Evolutionary conservation across 257 asterid genomes (phyloP).

Genomic region (Gentiana dahurica): DNA sequence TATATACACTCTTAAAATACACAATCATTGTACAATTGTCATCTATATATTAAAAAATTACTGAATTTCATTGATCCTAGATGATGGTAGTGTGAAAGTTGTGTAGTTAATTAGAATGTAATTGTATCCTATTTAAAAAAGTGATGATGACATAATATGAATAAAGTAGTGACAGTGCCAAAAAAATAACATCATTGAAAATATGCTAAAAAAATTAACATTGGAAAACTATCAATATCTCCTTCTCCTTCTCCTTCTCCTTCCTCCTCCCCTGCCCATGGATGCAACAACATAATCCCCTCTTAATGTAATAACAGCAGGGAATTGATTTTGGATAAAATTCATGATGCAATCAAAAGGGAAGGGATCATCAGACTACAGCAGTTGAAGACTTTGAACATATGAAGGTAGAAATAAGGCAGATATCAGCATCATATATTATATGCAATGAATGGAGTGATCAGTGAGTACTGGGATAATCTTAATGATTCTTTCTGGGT

Average conservation of each 20-base stretch:
- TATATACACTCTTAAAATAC: no score
- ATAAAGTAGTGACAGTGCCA: no score
- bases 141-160: no score
- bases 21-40: no score
- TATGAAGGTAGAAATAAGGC: conserved; percentile 45
- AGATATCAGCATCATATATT: conserved; percentile 52
- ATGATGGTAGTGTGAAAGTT: no score
- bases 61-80: no score
- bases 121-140: no score
- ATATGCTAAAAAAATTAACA: no score
- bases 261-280: no score
- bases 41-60: no score
- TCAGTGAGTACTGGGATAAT: conserved; percentile 56
- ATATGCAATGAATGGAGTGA: conserved; percentile 56
- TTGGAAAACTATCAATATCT: neutral
- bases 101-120: no score
- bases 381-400: conserved; percentile 36
- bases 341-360: neutral
- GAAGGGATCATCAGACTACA: conserved; percentile 9
- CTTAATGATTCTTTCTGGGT: conserved; percentile 30
- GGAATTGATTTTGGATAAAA: conserved; percentile 13
- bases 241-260: neutral
- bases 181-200: no score
- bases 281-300: neutral
- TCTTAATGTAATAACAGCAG: conserved; percentile 11